Conservation (phyloP, 1,284 basidiomycete species). For the Butyriboletus appendiculatus region DNA sequence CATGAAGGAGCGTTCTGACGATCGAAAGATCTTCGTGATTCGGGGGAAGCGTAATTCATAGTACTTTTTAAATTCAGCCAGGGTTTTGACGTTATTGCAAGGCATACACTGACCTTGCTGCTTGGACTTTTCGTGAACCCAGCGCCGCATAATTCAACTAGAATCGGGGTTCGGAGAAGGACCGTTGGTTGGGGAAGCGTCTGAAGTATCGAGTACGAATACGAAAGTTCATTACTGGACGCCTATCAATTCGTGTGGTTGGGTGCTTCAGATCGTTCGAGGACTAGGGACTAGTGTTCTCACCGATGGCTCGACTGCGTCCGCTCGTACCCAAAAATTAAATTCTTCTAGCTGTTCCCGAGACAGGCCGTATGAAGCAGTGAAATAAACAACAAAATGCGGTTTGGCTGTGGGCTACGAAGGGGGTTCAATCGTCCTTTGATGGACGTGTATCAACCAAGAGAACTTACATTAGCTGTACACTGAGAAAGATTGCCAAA, state of each 20-base stretch:
- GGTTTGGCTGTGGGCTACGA: slow-evolving; percentile 46
- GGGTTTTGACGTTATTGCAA: not conserved
- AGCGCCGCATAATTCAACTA: slow-evolving; percentile 77
- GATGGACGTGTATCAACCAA: not conserved
- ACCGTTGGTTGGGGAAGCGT: slow-evolving; percentile 55
- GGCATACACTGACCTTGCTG: slow-evolving; percentile 48
- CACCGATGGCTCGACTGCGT: slow-evolving; percentile 37
- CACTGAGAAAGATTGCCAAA: slow-evolving; percentile 45
- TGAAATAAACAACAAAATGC: slow-evolving; percentile 72
- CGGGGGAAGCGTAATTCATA: slow-evolving; percentile 86
- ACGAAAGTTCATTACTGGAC: slow-evolving; percentile 41
- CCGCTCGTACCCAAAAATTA: slow-evolving; percentile 62
- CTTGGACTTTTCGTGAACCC: slow-evolving; percentile 70
- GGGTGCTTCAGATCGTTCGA: not conserved
- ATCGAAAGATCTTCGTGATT: slow-evolving; percentile 64
- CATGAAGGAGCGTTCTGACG: slow-evolving; percentile 61
- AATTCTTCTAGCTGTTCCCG: slow-evolving; percentile 67
- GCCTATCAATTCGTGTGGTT: slow-evolving; percentile 18
- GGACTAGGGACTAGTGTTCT: slow-evolving; percentile 1
- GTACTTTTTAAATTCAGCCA: slow-evolving; percentile 44
- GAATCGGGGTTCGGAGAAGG: slow-evolving; percentile 62
- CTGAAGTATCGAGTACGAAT: slow-evolving; percentile 51
- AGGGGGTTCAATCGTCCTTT: not conserved
- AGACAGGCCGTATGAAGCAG: slow-evolving; percentile 69
- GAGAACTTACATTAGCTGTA: slow-evolving; percentile 38